A percentile compares a stretch with the other conserved stretches of the same genome.
These are phyloP conservation scores for Yarrowia sp. DNA, from an alignment of 805 yeast genomes.

Conservation along the genomic window DNA sequence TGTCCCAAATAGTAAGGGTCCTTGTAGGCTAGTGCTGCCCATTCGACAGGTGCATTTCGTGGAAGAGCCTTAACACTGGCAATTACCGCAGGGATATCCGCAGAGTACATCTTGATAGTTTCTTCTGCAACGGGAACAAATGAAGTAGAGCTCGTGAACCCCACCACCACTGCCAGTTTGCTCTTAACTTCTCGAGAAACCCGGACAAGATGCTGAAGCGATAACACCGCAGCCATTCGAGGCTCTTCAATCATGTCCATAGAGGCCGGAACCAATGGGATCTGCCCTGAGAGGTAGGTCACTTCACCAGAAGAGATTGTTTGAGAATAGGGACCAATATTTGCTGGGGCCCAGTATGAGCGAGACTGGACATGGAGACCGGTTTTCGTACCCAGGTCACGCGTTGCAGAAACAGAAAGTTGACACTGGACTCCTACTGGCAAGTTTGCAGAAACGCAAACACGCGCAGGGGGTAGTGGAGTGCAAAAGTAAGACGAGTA, in stretches of 20 bases:
- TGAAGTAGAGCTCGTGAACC: not conserved
- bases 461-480: constrained; percentile 82
- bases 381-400: constrained; percentile 41
- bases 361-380: constrained; percentile 91
- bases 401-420: constrained; percentile 55
- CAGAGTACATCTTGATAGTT: not conserved
- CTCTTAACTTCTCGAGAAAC: not conserved
- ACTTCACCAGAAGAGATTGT: constrained; percentile 54
- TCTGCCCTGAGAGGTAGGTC: constrained; percentile 83
- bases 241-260: constrained; percentile 51
- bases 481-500: constrained; percentile 56
- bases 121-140: not conserved
- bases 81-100: not conserved
- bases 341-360: constrained; percentile 98
- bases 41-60: constrained; percentile 1
- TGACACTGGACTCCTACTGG: constrained; percentile 46
- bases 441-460: constrained; percentile 67
- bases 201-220: constrained; percentile 6
- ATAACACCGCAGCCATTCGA: not conserved
- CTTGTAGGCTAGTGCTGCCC: constrained; percentile 16
- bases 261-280: constrained; percentile 71
- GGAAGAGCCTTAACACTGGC: constrained; percentile 6
- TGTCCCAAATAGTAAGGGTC: not conserved
- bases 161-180: not conserved
- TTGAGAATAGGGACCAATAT: constrained; percentile 97